These are phyloP conservation scores for Berkeleyomyces basicola DNA, from an alignment of 2,329 filamentous ascomycete species.

Conservation along the genomic window DNA sequence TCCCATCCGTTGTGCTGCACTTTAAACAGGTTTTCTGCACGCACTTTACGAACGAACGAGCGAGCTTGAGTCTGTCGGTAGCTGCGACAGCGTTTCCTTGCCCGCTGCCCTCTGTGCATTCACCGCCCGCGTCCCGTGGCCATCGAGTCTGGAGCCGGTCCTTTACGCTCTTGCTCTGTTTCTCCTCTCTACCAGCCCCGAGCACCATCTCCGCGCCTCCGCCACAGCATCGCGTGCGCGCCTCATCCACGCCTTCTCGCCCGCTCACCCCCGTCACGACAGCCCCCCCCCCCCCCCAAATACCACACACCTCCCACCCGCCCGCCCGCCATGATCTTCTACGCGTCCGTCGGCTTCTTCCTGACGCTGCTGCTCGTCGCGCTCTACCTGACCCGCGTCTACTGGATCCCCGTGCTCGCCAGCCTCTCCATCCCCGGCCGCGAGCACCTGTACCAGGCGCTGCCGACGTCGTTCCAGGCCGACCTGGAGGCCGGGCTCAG, in stretches of 20 bases:
- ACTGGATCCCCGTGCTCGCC: conserved; percentile 59
- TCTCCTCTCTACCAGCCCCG: background rate
- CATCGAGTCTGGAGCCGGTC: background rate
- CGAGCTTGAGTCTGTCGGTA: background rate
- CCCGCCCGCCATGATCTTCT: conserved; percentile 51
- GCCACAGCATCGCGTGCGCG: too few species aligned
- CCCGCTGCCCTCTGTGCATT: background rate
- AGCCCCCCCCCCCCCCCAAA: too few species aligned
- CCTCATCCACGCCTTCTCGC: too few species aligned
- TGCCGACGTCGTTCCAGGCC: conserved; percentile 60
- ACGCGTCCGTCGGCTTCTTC: conserved; percentile 60
- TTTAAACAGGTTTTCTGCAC: background rate
- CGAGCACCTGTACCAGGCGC: conserved; percentile 55
- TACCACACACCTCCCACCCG: background rate
- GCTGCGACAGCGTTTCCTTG: background rate
- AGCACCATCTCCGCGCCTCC: too few species aligned
- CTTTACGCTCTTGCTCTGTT: background rate
- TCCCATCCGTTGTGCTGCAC: background rate
- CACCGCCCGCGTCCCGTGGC: too few species aligned
- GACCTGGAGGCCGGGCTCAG: conserved; percentile 82
- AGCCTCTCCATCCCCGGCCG: conserved; percentile 34
- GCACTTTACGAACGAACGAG: background rate
- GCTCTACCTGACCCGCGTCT: conserved; percentile 63
- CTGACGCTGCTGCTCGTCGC: conserved; percentile 55
- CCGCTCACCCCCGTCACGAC: background rate